These are phyloP conservation scores for Penicillium lagena DNA, from an alignment of 495 filamentous ascomycete species.

Conservation along the genomic window DNA sequence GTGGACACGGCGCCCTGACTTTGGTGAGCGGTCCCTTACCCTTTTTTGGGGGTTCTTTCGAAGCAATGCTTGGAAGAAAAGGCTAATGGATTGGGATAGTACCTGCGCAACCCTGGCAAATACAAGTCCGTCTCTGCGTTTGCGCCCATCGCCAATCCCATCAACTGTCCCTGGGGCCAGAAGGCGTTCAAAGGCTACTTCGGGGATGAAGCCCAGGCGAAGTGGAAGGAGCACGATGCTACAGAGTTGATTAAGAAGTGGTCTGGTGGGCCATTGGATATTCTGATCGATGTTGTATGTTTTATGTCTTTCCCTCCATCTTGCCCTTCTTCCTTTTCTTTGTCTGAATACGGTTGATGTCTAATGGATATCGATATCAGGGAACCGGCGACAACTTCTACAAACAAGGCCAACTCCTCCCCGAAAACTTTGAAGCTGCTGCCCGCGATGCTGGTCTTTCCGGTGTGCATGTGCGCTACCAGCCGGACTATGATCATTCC, in stretches of 20 bases:
- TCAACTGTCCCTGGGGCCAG: conserved; percentile 82
- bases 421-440: conserved; percentile 84
- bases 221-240: conserved; percentile 88
- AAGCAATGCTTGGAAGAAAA: not conserved
- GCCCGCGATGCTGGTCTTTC: conserved; percentile 63
- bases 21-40: conserved; percentile 39
- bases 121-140: conserved; percentile 87
- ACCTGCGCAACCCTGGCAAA: conserved; percentile 80
- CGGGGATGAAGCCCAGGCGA: conserved; percentile 59
- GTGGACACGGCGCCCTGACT: conserved; percentile 90
- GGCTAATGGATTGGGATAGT: conserved; percentile 31
- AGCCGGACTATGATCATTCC: conserved; percentile 91
- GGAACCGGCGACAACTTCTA: conserved; percentile 95
- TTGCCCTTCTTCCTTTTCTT: not conserved
- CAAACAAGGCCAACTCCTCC: conserved; percentile 84
- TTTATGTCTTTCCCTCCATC: not conserved
- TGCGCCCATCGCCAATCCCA: conserved; percentile 87
- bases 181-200: conserved; percentile 94
- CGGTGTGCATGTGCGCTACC: conserved; percentile 69
- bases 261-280: conserved; percentile 58
- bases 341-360: not conserved
- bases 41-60: conserved; percentile 3
- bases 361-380: conserved; percentile 18
- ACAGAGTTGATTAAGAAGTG: conserved; percentile 78
- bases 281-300: conserved; percentile 75